Base-by-base conservation (phyloP, 2,329 filamentous ascomycete species). In the Colletotrichum tofieldiae region DNA sequence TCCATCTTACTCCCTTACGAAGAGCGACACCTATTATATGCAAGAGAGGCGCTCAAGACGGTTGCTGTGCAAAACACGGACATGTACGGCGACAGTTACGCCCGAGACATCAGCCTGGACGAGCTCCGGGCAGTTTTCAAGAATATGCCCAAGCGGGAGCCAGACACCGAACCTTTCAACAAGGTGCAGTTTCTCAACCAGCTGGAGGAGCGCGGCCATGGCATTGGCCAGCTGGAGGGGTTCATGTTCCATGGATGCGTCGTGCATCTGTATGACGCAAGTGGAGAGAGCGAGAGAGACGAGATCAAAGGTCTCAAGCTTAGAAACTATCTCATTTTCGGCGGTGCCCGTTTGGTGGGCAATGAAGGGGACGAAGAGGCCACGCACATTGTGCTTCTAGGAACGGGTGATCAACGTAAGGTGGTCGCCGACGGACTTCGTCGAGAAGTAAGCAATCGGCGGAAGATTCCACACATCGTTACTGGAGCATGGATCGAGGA, bases 1-100 rank as follows among this genome's bases (percentile, higher is more conserved):
- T 86, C 88, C 5, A 88, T 93, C 16, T 82, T 98, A 9, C 89
- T 97, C 5, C 87, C 88, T 0, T 87, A 86, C 52, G 88, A 90
- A 75, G 86, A 83, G 3, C 76, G 86, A 0, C 95, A 98, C 77
- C 85, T 98, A 76, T 92, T 96, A 73, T 90, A 92, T 77, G 90
- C 90, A 0, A 89, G 87, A 0, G 88, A 91, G 5, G 86, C 85
- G 1, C 85, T 91, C 66, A 81, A 83, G 51, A 84, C 84, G 8
- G 84, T 86, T 9, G 89, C 92, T 12, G 85, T 88, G 47, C 82
- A 84, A 3, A 93, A 93, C 74, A 87, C 93, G 2, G 96, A 99
- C 79, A 84, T 87, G 65, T 96, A 90, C 76, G 93, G 93, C 0
- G 96, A 99, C 79, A 95, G 94, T 78, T 98, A 94, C 81, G 88